Evolutionary conservation across 129 eudicot genomes (phyloP).

Genomic region (Heracleum sosnowskyi): DNA sequence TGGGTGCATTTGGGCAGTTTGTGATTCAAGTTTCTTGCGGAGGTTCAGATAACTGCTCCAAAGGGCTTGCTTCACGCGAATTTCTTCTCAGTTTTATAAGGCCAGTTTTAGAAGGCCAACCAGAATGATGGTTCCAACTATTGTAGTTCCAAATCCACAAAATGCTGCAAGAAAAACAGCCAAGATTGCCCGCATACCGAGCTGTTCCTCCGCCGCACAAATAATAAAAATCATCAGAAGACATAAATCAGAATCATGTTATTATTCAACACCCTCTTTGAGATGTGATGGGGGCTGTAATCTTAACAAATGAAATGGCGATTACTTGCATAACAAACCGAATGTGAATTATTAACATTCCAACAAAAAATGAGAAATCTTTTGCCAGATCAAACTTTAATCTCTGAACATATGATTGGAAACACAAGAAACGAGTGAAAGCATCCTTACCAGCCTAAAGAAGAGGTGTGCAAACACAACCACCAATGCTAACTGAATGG

Average conservation of each 20-base stretch:
- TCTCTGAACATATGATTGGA: background rate
- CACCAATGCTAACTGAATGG: slow-evolving; percentile 65
- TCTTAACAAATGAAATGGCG: no score
- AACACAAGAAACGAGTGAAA: background rate
- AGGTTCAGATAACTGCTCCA: slow-evolving; percentile 26
- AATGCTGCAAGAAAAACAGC: slow-evolving; percentile 82
- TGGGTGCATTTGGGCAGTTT: background rate
- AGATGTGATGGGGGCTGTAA: no score
- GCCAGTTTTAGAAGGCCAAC: slow-evolving; percentile 46
- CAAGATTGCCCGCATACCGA: slow-evolving; percentile 63
- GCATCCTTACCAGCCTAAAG: slow-evolving; percentile 55
- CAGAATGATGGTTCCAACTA: slow-evolving; percentile 68
- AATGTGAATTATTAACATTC: no score
- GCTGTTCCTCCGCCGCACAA: slow-evolving; percentile 37
- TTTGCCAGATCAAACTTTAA: no score
- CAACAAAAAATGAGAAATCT: no score
- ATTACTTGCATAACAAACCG: no score
- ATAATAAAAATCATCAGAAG: background rate
- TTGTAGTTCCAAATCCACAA: slow-evolving; percentile 86
- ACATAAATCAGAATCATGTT: no score
- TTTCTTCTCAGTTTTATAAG: slow-evolving; percentile 37
- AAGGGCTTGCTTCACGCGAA: slow-evolving; percentile 18
- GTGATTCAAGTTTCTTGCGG: slow-evolving; percentile 15
- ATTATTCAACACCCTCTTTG: no score
- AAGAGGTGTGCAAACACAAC: slow-evolving; percentile 75